These are phyloP conservation scores for Cordyceps sp. DNA, from an alignment of 2,329 filamentous ascomycete genomes.

Conservation along the genomic window DNA sequence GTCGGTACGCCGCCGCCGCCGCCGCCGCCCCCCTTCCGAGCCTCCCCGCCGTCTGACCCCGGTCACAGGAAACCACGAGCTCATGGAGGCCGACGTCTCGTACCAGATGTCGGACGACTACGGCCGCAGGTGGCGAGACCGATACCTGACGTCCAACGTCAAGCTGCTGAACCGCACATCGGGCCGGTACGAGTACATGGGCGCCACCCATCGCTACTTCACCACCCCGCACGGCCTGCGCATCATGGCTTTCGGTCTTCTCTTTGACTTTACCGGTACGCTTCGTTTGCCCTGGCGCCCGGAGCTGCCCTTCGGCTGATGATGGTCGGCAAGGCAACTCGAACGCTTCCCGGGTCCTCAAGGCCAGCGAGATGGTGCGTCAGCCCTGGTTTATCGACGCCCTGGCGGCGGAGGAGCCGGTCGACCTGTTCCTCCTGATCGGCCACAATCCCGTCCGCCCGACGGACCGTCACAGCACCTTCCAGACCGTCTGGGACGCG, in stretches of 20 bases:
- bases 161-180: constrained; percentile 23
- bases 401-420: constrained; percentile 31
- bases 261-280: constrained; percentile 30
- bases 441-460: constrained; percentile 44
- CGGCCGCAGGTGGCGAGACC: constrained; percentile 33
- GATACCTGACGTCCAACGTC: constrained; percentile 27
- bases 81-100: constrained; percentile 44
- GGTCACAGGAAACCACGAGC: constrained; percentile 40
- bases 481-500: constrained; percentile 31
- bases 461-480: constrained; percentile 24
- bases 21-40: background rate
- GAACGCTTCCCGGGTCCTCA: constrained; percentile 43
- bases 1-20: constrained; percentile 16
- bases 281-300: background rate
- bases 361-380: constrained; percentile 30
- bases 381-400: constrained; percentile 44
- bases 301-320: background rate
- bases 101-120: constrained; percentile 45
- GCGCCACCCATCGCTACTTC: constrained; percentile 26
- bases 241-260: constrained; percentile 26
- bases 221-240: constrained; percentile 23
- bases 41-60: background rate
- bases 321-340: constrained; percentile 29
- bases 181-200: constrained; percentile 22
- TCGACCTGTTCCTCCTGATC: constrained; percentile 47